Evolutionary conservation across 345 rosid species (phyloP).

Genomic region (Citrus australasica): DNA sequence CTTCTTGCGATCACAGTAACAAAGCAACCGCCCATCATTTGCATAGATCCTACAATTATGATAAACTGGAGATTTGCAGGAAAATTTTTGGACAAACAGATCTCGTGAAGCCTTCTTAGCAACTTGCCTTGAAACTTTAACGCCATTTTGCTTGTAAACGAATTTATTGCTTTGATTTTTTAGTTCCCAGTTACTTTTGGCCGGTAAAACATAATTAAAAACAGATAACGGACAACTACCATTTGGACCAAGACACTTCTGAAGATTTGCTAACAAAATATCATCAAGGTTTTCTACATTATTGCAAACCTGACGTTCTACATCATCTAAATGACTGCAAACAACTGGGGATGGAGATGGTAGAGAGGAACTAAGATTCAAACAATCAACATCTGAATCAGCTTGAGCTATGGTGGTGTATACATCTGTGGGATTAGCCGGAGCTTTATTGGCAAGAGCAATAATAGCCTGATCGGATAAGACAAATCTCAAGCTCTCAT

Average conservation of each 20-base stretch:
- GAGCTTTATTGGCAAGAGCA: conserved; percentile 54
- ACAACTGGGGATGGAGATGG: conserved; percentile 65
- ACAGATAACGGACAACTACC: conserved; percentile 72
- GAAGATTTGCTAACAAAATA: conserved; percentile 44
- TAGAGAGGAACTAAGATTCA: conserved; percentile 35
- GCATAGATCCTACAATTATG: conserved; percentile 96
- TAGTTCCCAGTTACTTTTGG: conserved; percentile 44
- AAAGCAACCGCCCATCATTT: conserved; percentile 84
- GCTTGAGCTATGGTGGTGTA: conserved; percentile 50
- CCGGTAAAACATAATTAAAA: conserved; percentile 67
- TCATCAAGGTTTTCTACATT: conserved; percentile 40
- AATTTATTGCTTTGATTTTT: conserved; percentile 18
- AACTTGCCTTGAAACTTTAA: conserved; percentile 46
- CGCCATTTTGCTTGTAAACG: conserved; percentile 48
- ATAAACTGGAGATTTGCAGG: conserved; percentile 96
- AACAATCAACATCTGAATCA: conserved; percentile 46
- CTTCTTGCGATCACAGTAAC: conserved; percentile 88
- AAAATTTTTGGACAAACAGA: conserved; percentile 82
- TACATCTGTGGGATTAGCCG: conserved; percentile 42
- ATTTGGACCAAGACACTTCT: conserved; percentile 67
- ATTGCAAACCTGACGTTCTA: conserved; percentile 40
- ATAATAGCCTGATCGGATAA: conserved; percentile 79
- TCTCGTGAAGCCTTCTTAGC: conserved; percentile 73
- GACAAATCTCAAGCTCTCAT: conserved; percentile 81
- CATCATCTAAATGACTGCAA: conserved; percentile 65